phyloP scores from a whole-genome alignment of 306 rosid genomes.

The Boehmeria nivea region DNA sequence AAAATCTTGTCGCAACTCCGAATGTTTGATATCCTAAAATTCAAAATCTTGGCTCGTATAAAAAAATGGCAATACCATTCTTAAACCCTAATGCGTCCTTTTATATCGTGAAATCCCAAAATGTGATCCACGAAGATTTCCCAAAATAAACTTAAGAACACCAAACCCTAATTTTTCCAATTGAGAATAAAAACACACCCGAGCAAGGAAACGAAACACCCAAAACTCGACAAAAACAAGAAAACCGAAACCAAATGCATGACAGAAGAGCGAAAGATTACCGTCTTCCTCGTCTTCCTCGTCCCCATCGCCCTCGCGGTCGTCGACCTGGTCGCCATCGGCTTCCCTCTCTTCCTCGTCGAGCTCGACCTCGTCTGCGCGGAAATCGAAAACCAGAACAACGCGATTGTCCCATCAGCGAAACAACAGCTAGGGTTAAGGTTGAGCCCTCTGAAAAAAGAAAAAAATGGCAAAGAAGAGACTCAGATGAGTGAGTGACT shows the following conservation, averaged over 20 bases:
- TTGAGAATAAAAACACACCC: no score
- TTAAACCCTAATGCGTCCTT: no score
- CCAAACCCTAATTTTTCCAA: no score
- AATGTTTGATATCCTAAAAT: no score
- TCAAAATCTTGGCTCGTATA: no score
- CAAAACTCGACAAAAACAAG: not conserved
- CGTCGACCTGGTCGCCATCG: conserved; percentile 44
- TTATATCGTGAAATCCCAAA: no score
- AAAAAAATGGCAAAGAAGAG: not conserved
- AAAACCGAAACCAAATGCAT: not conserved
- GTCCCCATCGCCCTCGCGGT: conserved; percentile 36
- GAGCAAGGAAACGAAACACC: not conserved
- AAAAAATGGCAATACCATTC: no score
- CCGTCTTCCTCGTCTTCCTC: conserved; percentile 88
- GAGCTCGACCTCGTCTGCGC: conserved; percentile 66
- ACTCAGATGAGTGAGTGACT: not conserved
- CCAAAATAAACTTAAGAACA: no score
- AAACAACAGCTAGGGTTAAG: not conserved
- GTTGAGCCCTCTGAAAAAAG: not conserved
- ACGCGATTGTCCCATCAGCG: conserved; percentile 8
- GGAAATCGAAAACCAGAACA: conserved; percentile 20
- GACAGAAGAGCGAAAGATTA: conserved; percentile 13
- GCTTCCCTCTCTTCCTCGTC: conserved; percentile 72
- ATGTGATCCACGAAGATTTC: no score
- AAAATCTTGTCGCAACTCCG: no score